phyloP scores from a whole-genome alignment of 495 filamentous ascomycete species.

The Massariosphaeria phaeospora region DNA sequence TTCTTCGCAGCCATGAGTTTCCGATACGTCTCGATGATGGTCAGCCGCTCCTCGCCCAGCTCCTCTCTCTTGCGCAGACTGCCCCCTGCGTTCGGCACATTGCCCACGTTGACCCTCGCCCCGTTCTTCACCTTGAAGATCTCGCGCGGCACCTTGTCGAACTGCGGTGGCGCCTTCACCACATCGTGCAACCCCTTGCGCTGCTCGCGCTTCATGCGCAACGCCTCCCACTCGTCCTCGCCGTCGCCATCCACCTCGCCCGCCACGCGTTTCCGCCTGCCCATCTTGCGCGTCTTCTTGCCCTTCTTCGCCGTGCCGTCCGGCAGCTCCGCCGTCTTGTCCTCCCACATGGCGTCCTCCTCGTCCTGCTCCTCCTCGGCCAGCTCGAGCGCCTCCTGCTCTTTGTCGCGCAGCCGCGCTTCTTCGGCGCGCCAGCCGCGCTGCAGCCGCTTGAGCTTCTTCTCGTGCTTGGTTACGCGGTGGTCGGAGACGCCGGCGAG shows the following conservation, averaged over 20 bases:
- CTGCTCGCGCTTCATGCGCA: constrained; percentile 51
- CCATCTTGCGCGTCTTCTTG: constrained; percentile 48
- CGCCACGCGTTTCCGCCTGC: constrained; percentile 40
- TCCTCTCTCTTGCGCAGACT: constrained; percentile 80
- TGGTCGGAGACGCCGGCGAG: constrained; percentile 51
- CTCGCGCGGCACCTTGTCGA: constrained; percentile 59
- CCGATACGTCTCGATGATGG: constrained; percentile 77
- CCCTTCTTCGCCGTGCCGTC: constrained; percentile 40
- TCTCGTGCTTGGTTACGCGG: constrained; percentile 69
- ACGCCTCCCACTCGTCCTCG: constrained; percentile 76
- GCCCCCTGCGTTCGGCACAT: constrained; percentile 70
- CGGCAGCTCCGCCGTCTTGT: constrained; percentile 47
- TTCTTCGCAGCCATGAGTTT: constrained; percentile 57
- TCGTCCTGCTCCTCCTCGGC: constrained; percentile 62
- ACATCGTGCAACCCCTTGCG: constrained; percentile 68
- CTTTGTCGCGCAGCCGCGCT: constrained; percentile 50
- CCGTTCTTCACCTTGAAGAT: constrained; percentile 65
- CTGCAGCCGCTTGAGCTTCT: constrained; percentile 74
- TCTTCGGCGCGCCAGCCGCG: constrained; percentile 72
- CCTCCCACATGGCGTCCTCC: constrained; percentile 44
- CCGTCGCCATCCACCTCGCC: constrained; percentile 47
- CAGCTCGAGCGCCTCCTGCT: constrained; percentile 56
- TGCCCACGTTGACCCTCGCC: constrained; percentile 63
- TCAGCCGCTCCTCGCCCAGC: constrained; percentile 65
- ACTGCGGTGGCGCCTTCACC: constrained; percentile 71